phyloP scores from a whole-genome alignment of 257 asterid species.

The Hygrophila difformis region DNA sequence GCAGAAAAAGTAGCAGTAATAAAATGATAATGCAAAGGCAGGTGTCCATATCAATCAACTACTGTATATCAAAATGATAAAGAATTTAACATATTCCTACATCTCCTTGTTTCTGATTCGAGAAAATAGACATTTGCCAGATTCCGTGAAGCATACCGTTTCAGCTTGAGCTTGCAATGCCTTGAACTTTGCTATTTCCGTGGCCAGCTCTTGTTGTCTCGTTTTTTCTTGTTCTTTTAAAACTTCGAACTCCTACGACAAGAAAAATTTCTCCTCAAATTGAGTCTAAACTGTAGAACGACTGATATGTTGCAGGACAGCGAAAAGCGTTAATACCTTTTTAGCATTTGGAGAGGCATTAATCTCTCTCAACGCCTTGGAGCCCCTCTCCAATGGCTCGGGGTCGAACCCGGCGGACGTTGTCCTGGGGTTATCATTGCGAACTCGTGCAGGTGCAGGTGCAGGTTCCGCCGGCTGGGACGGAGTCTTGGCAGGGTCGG shows the following conservation, averaged over 20 bases:
- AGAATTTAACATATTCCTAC: no score
- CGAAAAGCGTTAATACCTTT: slow-evolving; percentile 34
- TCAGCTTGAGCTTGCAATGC: slow-evolving; percentile 78
- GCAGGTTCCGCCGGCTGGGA: slow-evolving; percentile 27
- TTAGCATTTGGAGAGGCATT: slow-evolving; percentile 37
- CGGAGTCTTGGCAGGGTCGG: slow-evolving; percentile 26
- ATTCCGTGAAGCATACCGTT: slow-evolving; percentile 34
- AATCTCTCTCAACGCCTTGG: slow-evolving; percentile 40
- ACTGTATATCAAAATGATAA: not conserved
- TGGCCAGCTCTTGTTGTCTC: slow-evolving; percentile 41
- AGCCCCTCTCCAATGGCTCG: slow-evolving; percentile 77
- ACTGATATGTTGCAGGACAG: not conserved
- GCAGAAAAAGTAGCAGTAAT: not conserved
- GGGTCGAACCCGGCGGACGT: slow-evolving; percentile 90
- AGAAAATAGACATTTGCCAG: no score
- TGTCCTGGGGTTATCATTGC: slow-evolving; percentile 73
- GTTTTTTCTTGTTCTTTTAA: slow-evolving; percentile 71
- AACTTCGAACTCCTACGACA: slow-evolving; percentile 50
- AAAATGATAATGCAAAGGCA: not conserved
- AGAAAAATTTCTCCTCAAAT: slow-evolving; percentile 1
- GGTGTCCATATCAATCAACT: not conserved
- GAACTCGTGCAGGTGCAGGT: slow-evolving; percentile 35
- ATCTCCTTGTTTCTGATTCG: no score
- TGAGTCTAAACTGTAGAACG: not conserved
- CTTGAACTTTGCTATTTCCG: slow-evolving; percentile 59